Conservation (phyloP, 192 early-diverging fungal genomes). For the Coemansia erecta region DNA sequence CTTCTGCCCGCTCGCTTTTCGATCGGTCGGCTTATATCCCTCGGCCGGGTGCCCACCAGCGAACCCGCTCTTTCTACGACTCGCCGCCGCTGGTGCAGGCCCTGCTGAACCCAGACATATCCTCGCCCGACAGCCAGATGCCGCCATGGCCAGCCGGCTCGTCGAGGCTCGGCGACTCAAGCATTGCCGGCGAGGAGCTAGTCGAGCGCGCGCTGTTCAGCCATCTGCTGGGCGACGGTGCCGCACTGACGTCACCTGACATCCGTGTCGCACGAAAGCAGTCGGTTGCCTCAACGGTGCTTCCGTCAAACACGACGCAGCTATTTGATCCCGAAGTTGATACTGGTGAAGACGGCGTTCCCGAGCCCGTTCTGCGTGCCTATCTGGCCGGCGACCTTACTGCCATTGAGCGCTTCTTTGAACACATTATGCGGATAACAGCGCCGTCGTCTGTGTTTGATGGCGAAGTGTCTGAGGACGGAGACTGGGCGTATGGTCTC, state of each 20-base stretch:
- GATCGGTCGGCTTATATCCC: slow-evolving; percentile 5
- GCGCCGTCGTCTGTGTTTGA: slow-evolving; percentile 43
- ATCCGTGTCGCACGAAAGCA: slow-evolving; percentile 19
- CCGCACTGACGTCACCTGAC: slow-evolving; percentile 29
- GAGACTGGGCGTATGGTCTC: slow-evolving; percentile 48
- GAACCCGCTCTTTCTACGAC: slow-evolving; percentile 31
- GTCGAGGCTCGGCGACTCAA: slow-evolving; percentile 7
- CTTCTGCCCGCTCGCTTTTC: neutral
- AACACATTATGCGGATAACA: slow-evolving; percentile 46
- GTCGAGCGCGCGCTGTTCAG: slow-evolving; percentile 38
- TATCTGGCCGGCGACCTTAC: slow-evolving; percentile 44
- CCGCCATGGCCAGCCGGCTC: slow-evolving; percentile 11
- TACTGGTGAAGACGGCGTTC: slow-evolving; percentile 38
- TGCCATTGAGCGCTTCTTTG: slow-evolving; percentile 51
- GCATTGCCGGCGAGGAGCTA: slow-evolving; percentile 22
- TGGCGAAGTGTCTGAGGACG: slow-evolving; percentile 33
- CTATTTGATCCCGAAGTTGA: slow-evolving; percentile 37
- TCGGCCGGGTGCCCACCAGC: slow-evolving; percentile 19
- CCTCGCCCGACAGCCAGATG: slow-evolving; percentile 2
- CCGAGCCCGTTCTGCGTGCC: slow-evolving; percentile 44
- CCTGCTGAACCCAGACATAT: slow-evolving; percentile 14
- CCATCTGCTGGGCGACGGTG: slow-evolving; percentile 45
- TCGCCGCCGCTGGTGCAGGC: slow-evolving; percentile 39
- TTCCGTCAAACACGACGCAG: slow-evolving; percentile 6
- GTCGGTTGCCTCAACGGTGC: slow-evolving; percentile 9